Evolutionary conservation across 2,329 filamentous ascomycete genomes (phyloP), one percentile per base, ranked within the genome.

Genomic region (Aureobasidium mangrovei): DNA sequence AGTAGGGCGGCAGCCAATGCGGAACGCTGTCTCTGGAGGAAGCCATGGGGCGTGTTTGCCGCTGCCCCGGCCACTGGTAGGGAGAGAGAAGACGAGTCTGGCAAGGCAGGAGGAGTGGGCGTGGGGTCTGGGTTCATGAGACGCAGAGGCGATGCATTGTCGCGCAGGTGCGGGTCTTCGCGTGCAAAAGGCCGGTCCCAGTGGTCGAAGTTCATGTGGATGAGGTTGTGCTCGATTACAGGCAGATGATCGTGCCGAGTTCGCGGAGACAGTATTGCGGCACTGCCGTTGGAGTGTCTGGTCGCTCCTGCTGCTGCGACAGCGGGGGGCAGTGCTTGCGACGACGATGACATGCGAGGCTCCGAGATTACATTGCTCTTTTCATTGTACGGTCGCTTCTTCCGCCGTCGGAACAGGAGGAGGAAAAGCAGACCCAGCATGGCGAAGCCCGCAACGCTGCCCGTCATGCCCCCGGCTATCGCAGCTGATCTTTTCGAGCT

Each of bases 151-250:
- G 43, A 46, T 26, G 24, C 10, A 5, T 32, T 28, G 7, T 54
- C 33, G 6, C 67, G 65, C 40, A 65, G 58, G 53, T 60, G 64
- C 31, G 64, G 63, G 58, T 68, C 63, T 42, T 55, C 53, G 7
- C 59, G 56, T 1, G 65, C 65, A 43, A 61, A 68, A 6, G 67
- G 67, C 32, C 66, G 59, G 26, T 61, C 57, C 67, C 67, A 69
- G 48, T 66, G 65, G 27, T 60, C 56, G 7, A 61, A 61, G 51
- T 58, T 63, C 58, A 68, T 64, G 24, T 64, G 63, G 29, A 69
- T 68, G 40, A 68, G 60, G 29, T 65, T 64, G 33, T 65, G 64
- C 39, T 69, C 65, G 10, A 68, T 55, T 12, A 58, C 40, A 44
- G 53, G 53, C 4, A 49, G 33, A 28, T 43, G 36, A 12, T 35